Conservation (phyloP, 2,329 filamentous ascomycete genomes). For the Hypoxylon sp. region DNA sequence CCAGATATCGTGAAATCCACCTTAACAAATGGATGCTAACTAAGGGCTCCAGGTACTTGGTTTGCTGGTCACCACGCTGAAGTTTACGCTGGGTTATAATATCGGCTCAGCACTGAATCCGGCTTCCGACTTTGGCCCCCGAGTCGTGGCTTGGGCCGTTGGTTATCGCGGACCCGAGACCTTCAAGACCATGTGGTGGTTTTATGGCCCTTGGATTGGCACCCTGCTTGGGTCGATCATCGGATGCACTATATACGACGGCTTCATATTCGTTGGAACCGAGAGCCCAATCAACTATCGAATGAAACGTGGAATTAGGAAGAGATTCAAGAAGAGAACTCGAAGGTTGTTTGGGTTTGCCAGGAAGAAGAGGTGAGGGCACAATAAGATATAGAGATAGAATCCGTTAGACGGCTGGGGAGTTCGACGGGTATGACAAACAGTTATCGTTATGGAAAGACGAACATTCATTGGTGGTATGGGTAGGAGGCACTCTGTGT, state of each 20-base stretch:
- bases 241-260: constrained; percentile 53
- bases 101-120: constrained; percentile 58
- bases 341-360: constrained; percentile 26
- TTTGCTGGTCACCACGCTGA: constrained; percentile 55
- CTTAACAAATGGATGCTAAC: constrained; percentile 7
- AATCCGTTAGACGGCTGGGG: background rate
- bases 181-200: constrained; percentile 54
- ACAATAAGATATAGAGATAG: background rate
- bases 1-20: background rate
- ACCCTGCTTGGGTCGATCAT: constrained; percentile 51
- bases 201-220: constrained; percentile 51
- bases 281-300: constrained; percentile 52
- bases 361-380: constrained; percentile 14
- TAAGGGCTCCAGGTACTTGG: constrained; percentile 50
- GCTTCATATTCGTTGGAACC: constrained; percentile 52
- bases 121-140: constrained; percentile 57
- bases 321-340: constrained; percentile 27
- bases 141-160: constrained; percentile 38
- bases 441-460: too few species aligned
- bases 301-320: constrained; percentile 11
- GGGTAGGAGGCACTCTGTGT: background rate
- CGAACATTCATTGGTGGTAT: too few species aligned
- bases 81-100: constrained; percentile 57
- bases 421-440: background rate
- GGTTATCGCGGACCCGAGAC: constrained; percentile 46